Evolutionary conservation across 2,329 filamentous ascomycete species (phyloP).

Genomic region (Paecilomyces dactylethromorphus): DNA sequence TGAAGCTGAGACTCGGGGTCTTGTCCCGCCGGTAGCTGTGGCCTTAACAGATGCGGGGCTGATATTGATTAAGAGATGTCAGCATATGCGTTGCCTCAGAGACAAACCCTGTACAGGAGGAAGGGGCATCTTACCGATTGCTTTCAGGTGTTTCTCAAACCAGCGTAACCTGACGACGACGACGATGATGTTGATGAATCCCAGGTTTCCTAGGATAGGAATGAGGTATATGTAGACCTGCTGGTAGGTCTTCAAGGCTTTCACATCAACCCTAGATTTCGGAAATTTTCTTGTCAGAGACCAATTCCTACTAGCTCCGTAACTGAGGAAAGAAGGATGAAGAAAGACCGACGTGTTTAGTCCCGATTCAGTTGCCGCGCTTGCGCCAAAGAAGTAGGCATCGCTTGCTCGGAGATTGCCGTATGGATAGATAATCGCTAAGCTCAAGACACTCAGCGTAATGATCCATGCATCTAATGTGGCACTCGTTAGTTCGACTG

Average conservation of each 20-base stretch:
- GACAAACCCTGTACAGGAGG: neutral
- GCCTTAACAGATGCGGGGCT: too few relatives aligned
- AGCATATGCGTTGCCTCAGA: neutral
- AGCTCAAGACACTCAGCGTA: slow-evolving; percentile 25
- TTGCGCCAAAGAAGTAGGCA: slow-evolving; percentile 46
- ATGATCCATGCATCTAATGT: slow-evolving; percentile 40
- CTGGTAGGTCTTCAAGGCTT: slow-evolving; percentile 44
- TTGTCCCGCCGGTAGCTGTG: too few relatives aligned
- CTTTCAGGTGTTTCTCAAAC: slow-evolving; percentile 43
- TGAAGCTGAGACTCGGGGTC: too few relatives aligned
- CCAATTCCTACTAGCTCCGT: neutral
- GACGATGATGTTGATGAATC: slow-evolving; percentile 45
- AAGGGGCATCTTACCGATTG: slow-evolving; percentile 23
- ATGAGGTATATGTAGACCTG: slow-evolving; percentile 48
- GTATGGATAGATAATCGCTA: slow-evolving; percentile 31
- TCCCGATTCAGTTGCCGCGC: slow-evolving; percentile 45
- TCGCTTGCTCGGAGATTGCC: slow-evolving; percentile 40
- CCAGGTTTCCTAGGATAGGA: slow-evolving; percentile 43
- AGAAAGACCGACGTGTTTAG: slow-evolving; percentile 41
- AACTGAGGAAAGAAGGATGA: slow-evolving; percentile 1
- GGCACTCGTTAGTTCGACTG: too few relatives aligned
- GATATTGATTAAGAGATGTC: neutral
- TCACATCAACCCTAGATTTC: slow-evolving; percentile 44
- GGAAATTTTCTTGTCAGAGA: too few relatives aligned
- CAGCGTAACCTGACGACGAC: slow-evolving; percentile 44